Evolutionary conservation across 2,329 filamentous ascomycete genomes (phyloP), one percentile per base, ranked within the genome.

Genomic region (Cladosporium oxysporum): DNA sequence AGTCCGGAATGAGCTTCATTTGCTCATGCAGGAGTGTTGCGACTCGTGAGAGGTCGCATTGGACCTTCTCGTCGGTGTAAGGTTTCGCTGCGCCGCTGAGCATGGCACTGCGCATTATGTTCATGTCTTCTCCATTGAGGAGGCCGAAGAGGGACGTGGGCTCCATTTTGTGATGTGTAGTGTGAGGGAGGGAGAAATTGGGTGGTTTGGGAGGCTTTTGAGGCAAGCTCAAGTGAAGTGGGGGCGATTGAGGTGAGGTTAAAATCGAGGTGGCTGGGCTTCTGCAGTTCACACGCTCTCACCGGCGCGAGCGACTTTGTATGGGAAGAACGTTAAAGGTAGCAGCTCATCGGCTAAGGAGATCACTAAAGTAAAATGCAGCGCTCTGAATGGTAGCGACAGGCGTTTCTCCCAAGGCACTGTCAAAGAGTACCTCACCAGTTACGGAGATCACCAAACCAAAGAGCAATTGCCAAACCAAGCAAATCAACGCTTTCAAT

Each of bases 231-330:
- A n/a, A 31, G 41, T 60, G 41, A 60, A 23, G 58, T 60, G 58
- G 47, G 58, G 58, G 29, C 26, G 33, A 50, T 28, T 47, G 58
- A 50, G 41, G 58, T 61, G 58, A 49, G 41, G 58, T 61, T 31
- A 29, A 41, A 49, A n/a, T 31, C 31, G 26, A 59, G 33, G 41
- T 33, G 23, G 41, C 41, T 23, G 28, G 58, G 28, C 23, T 23
- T 55, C 52, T 47, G 41, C 41, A 21, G 18, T 12, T 47, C n/a
- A 47, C n/a, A 21, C n/a, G n/a, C 41, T 47, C 41, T 47, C 41
- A 47, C 41, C 12, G 41, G 41, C 5, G n/a, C n/a, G n/a, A 47
- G n/a, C n/a, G 8, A n/a, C 41, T 47, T 33, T 18, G 12, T 7
- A 21, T 47, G 41, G 14, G 41, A 47, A 52, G 12, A 52, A 52